Percentiles rank a stretch among this genome's conserved stretches.
Evolutionary conservation across 306 rosid genomes (phyloP).

Genomic region (Dalbergia cochinchinensis): DNA sequence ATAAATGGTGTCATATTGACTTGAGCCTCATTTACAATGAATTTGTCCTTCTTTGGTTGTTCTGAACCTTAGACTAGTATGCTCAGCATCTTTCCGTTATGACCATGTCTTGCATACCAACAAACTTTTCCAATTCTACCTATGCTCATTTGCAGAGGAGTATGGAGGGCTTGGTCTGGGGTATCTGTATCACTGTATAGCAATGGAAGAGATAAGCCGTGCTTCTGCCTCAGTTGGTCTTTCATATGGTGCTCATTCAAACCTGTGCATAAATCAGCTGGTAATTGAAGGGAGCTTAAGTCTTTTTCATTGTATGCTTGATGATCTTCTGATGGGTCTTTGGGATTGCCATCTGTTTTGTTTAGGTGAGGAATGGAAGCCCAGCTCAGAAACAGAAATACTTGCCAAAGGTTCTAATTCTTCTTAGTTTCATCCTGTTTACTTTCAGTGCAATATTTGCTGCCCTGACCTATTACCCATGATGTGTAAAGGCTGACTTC

Average conservation of each 20-base stretch:
- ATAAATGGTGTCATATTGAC: conserved; percentile 8
- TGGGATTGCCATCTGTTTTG: conserved; percentile 31
- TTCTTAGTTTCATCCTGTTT: conserved; percentile 34
- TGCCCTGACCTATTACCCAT: conserved; percentile 29
- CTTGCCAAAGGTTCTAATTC: conserved; percentile 82
- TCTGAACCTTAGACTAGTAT: conserved; percentile 24
- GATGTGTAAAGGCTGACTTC: conserved; percentile 34
- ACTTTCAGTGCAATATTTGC: conserved; percentile 25
- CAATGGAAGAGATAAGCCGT: conserved; percentile 97
- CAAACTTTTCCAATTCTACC: conserved; percentile 36
- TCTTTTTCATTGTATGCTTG: conserved; percentile 39
- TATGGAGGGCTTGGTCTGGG: conserved; percentile 98
- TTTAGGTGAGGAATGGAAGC: conserved; percentile 90
- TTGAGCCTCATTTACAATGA: conserved; percentile 3
- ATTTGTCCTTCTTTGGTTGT: conserved; percentile 18
- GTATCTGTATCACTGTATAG: conserved; percentile 91
- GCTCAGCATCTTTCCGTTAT: conserved; percentile 6
- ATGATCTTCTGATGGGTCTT: conserved; percentile 33
- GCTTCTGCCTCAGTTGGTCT: conserved; percentile 98
- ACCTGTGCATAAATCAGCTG: conserved; percentile 94
- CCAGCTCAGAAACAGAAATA: conserved; percentile 78
- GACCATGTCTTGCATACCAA: conserved; percentile 13
- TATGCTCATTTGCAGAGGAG: conserved; percentile 74
- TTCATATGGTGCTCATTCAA: conserved; percentile 96
- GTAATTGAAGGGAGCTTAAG: conserved; percentile 52